Percentiles rank a stretch among this genome's conserved stretches.
phyloP scores from a whole-genome alignment of 257 asterid species.

The Jaltomata sinuosa region DNA sequence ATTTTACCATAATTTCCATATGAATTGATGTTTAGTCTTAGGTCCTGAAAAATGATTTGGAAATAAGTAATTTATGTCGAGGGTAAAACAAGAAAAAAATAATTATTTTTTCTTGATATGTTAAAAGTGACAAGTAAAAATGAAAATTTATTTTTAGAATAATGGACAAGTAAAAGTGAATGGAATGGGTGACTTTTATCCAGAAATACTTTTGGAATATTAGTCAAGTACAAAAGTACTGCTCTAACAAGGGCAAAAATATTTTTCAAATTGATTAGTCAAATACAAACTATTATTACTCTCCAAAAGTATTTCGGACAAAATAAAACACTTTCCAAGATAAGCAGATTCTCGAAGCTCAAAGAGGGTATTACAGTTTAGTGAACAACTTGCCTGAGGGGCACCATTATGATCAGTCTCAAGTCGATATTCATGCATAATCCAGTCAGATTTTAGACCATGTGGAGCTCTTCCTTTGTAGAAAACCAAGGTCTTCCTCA shows the following conservation, averaged over 20 bases:
- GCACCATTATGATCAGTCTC: conserved; percentile 72
- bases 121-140: no score
- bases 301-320: no score
- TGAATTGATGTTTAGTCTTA: no score
- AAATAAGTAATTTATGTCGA: no score
- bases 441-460: conserved; percentile 92
- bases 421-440: conserved; percentile 90
- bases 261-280: neutral
- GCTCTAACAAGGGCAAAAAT: neutral
- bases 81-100: no score
- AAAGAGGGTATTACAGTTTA: neutral
- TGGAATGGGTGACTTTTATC: no score
- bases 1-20: no score
- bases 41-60: no score
- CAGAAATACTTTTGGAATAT: accelerated
- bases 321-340: neutral
- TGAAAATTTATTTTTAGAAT: no score
- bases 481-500: conserved; percentile 85
- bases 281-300: neutral
- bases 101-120: no score
- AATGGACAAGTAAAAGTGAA: no score
- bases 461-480: conserved; percentile 91
- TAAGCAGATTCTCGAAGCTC: neutral
- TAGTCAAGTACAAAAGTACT: neutral
- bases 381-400: conserved; percentile 50